These are phyloP conservation scores for Solanum dulcamara DNA, from an alignment of 257 asterid species.

Conservation along the genomic window DNA sequence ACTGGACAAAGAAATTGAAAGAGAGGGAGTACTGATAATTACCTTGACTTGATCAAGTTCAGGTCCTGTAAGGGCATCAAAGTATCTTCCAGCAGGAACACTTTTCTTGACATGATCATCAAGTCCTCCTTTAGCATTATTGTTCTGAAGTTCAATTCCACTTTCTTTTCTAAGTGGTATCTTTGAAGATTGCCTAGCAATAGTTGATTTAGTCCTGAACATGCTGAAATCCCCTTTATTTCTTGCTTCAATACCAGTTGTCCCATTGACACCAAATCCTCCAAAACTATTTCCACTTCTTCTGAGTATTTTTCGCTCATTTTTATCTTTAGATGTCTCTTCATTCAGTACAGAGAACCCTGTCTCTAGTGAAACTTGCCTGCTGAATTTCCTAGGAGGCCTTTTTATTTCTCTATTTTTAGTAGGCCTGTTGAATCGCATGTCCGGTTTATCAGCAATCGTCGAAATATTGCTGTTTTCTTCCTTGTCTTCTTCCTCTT, in stretches of 20 bases:
- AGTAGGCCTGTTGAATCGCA: not conserved
- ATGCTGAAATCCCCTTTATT: constrained; percentile 51
- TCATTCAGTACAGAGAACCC: constrained; percentile 65
- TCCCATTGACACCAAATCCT: constrained; percentile 37
- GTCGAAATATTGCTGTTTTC: not conserved
- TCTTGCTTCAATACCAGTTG: constrained; percentile 18
- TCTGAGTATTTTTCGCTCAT: constrained; percentile 25
- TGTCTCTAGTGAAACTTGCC: constrained; percentile 80
- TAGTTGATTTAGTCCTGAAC: constrained; percentile 55
- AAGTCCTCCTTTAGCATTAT: constrained; percentile 9
- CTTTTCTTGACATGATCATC: constrained; percentile 34
- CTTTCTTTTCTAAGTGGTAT: constrained; percentile 38
- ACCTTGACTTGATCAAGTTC: constrained; percentile 96
- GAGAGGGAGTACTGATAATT: not conserved
- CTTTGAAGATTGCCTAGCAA: constrained; percentile 50
- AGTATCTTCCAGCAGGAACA: constrained; percentile 98
- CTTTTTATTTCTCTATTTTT: constrained; percentile 28
- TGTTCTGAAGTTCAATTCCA: constrained; percentile 30
- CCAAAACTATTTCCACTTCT: constrained; percentile 80
- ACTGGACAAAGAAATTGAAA: not conserved
- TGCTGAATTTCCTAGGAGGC: constrained; percentile 26
- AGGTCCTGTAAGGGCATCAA: constrained; percentile 90
- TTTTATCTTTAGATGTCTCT: constrained; percentile 17
- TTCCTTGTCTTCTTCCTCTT: constrained; percentile 26
- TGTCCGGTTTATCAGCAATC: constrained; percentile 12